phyloP scores from a whole-genome alignment of 208 protist genomes.

The Trypanosoma caninum region DNA sequence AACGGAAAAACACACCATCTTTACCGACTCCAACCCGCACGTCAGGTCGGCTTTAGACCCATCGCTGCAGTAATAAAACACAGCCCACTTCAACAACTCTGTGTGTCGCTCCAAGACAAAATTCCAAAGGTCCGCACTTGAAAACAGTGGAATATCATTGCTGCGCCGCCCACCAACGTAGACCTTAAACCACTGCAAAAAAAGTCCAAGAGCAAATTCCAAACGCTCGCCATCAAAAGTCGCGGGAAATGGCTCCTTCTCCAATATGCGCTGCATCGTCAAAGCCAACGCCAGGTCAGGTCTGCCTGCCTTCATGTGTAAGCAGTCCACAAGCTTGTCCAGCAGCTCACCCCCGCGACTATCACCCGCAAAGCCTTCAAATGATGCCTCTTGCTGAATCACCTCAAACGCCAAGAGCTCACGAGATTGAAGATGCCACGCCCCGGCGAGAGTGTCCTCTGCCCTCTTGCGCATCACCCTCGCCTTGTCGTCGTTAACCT shows the following conservation, averaged over 20 bases:
- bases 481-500: slow-evolving; percentile 59
- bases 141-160: slow-evolving; percentile 36
- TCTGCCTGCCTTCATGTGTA: slow-evolving; percentile 1
- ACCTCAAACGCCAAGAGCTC: slow-evolving; percentile 9
- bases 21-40: slow-evolving; percentile 26
- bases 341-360: not conserved
- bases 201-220: slow-evolving; percentile 47
- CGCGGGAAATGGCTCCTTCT: slow-evolving; percentile 21
- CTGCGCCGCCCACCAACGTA: slow-evolving; percentile 51
- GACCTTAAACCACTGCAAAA: slow-evolving; percentile 53
- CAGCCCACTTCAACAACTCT: slow-evolving; percentile 48
- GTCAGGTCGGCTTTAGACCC: not conserved
- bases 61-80: slow-evolving; percentile 19
- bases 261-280: slow-evolving; percentile 25
- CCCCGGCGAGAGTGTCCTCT: slow-evolving; percentile 20
- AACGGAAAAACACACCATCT: slow-evolving; percentile 32
- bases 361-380: not conserved
- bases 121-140: slow-evolving; percentile 51
- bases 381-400: not conserved
- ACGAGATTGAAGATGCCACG: slow-evolving; percentile 8
- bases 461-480: slow-evolving; percentile 30
- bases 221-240: slow-evolving; percentile 43
- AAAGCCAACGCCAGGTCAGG: slow-evolving; percentile 26
- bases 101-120: slow-evolving; percentile 73
- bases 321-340: slow-evolving; percentile 10